Percentiles rank a stretch among this genome's conserved stretches.
These are phyloP conservation scores for Apophysomyces variabilis DNA, from an alignment of 371 early-diverging fungal genomes.

Conservation along the genomic window DNA sequence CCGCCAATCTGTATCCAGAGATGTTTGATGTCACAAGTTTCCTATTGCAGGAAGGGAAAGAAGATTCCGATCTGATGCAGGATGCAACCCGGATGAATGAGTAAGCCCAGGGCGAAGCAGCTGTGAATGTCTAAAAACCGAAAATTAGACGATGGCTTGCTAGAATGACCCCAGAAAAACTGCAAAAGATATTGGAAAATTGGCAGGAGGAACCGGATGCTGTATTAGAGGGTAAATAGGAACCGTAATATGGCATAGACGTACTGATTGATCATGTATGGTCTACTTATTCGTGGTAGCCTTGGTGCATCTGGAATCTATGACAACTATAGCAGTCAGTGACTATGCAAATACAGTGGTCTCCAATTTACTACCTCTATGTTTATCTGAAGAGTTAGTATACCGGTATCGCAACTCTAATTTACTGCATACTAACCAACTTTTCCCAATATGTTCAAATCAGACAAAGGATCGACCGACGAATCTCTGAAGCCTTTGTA, in stretches of 20 bases:
- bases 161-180: not conserved
- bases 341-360: constrained; percentile 25
- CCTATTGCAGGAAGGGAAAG: constrained; percentile 45
- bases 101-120: not conserved
- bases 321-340: constrained; percentile 15
- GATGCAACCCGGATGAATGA: not conserved
- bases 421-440: not conserved
- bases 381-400: constrained; percentile 31
- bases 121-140: not conserved
- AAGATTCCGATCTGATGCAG: constrained; percentile 16
- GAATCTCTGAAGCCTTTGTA: constrained; percentile 32
- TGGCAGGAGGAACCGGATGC: not conserved
- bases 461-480: constrained; percentile 22
- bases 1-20: constrained; percentile 53
- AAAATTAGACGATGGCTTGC: constrained; percentile 1
- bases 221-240: constrained; percentile 6
- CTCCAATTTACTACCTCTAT: constrained; percentile 25
- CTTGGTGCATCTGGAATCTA: constrained; percentile 18
- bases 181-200: constrained; percentile 7
- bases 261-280: constrained; percentile 2
- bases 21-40: constrained; percentile 54
- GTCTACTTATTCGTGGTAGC: constrained; percentile 9
- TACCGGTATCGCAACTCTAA: not conserved
- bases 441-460: not conserved
- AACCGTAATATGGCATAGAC: constrained; percentile 3